Evolutionary conservation across 78 protist genomes (phyloP).

Genomic region (Reticulomyxa filosa): DNA sequence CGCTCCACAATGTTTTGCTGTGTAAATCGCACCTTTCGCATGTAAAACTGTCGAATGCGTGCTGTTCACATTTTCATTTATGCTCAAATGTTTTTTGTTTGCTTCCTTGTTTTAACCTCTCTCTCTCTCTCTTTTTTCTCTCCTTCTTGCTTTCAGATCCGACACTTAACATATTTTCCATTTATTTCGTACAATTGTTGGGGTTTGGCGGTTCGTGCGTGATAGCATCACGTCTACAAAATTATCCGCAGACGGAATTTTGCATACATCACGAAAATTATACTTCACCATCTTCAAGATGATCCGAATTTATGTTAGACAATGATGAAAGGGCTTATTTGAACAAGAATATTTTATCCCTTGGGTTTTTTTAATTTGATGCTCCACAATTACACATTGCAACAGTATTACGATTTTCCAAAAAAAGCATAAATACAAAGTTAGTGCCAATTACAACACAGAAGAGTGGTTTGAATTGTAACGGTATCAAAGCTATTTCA

Average conservation of each 20-base stretch:
- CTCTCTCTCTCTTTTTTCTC: not conserved
- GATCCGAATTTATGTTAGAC: too few species aligned
- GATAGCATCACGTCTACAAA: constrained; percentile 83
- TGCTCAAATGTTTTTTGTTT: not conserved
- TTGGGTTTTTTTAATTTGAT: too few species aligned
- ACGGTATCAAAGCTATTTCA: too few species aligned
- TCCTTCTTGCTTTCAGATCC: not conserved
- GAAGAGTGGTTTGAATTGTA: too few species aligned
- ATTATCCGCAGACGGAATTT: constrained; percentile 32
- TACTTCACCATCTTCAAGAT: not conserved
- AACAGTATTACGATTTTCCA: too few species aligned
- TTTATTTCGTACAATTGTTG: constrained; percentile 85
- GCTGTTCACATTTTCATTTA: constrained; percentile 37
- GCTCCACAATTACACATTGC: too few species aligned
- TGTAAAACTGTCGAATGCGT: constrained; percentile 82
- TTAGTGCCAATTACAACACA: too few species aligned
- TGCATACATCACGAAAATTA: not conserved
- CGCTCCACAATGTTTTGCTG: constrained; percentile 66
- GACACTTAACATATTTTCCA: constrained; percentile 44
- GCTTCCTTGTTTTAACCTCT: not conserved
- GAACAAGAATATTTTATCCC: too few species aligned
- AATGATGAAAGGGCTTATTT: too few species aligned
- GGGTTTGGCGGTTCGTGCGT: constrained; percentile 91
- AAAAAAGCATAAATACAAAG: too few species aligned
- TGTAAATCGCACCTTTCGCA: constrained; percentile 84